phyloP scores from a whole-genome alignment of 148 eudicot genomes.

The Chenopodium formosanum region DNA sequence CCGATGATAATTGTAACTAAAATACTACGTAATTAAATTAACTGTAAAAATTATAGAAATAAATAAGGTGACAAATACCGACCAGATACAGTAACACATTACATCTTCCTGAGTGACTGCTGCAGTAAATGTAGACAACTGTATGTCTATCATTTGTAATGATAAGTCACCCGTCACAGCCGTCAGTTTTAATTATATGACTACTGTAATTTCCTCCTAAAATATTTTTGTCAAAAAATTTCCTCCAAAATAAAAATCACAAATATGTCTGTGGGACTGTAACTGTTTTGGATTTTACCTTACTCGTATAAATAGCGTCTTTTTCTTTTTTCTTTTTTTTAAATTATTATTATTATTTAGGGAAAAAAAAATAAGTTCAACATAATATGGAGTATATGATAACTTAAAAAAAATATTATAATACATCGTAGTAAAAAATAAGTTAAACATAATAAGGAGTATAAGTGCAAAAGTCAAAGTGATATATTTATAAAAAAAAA shows the following conservation, averaged over 20 bases:
- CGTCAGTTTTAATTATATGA: background rate
- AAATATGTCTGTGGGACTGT: background rate
- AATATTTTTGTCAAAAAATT: no score
- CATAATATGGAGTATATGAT: no score
- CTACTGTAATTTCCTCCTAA: no score
- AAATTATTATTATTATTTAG: no score
- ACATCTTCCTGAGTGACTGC: constrained; percentile 4
- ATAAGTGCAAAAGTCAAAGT: no score
- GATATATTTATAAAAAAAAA: no score
- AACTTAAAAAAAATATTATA: no score
- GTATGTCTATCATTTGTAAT: constrained; percentile 10
- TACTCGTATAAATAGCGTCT: background rate
- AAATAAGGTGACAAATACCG: background rate
- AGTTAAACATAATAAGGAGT: no score
- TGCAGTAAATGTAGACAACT: constrained; percentile 10
- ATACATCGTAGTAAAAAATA: no score
- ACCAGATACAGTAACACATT: constrained; percentile 21
- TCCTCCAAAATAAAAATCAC: no score
- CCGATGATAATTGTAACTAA: background rate
- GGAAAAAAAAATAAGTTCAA: no score
- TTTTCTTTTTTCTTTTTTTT: no score
- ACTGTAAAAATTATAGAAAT: background rate
- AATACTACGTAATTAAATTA: background rate
- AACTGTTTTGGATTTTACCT: background rate
- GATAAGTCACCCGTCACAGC: constrained; percentile 14